A percentile compares a stretch with the other conserved stretches of the same genome.
Conservation (phyloP, 2,329 filamentous ascomycete genomes). For the Ophiostoma ips region DNA sequence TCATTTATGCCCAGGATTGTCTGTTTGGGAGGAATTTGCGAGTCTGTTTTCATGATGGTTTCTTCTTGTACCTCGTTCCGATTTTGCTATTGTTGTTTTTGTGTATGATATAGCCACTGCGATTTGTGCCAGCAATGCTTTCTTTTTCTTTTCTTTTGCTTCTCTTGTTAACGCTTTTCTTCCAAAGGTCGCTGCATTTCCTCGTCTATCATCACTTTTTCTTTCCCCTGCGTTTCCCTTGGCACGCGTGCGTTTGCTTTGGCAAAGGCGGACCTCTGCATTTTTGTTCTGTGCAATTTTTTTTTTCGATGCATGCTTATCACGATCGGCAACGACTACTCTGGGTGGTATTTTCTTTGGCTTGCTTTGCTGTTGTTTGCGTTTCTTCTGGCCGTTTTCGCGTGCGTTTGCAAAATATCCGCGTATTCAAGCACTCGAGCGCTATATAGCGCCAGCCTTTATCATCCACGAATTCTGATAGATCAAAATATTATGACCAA, state of each 20-base stretch:
- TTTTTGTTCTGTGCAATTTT: background rate
- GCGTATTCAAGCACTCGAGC: no score
- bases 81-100: background rate
- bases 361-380: no score
- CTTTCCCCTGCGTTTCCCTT: background rate
- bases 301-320: background rate
- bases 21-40: background rate
- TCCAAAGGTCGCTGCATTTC: background rate
- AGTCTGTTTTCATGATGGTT: background rate
- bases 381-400: no score
- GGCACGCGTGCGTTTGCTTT: background rate
- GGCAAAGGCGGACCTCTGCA: background rate
- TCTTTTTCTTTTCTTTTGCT: background rate
- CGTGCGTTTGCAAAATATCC: no score
- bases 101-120: background rate
- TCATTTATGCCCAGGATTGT: background rate
- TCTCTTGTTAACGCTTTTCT: background rate
- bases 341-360: no score
- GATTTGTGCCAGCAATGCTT: background rate
- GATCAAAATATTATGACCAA: no score
- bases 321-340: background rate
- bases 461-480: no score
- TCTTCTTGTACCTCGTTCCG: background rate
- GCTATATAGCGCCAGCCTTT: no score
- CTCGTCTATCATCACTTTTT: background rate